Evolutionary conservation across 768 basidiomycete species (phyloP), one percentile per base, ranked within the genome.

Genomic region (Tulasnella sp.): DNA sequence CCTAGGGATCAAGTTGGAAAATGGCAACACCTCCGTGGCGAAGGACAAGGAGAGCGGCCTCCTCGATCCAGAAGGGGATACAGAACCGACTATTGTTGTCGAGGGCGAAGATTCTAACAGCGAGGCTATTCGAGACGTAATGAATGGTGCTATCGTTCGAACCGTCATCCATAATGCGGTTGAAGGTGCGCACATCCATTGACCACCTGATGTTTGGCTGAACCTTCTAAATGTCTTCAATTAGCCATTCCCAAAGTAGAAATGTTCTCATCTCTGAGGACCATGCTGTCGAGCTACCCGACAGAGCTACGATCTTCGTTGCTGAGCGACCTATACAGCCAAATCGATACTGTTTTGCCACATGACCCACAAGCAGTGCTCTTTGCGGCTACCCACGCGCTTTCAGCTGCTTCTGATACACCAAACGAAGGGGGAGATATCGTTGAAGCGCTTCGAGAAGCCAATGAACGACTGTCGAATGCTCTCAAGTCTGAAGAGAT

Each of bases 121-220:
- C 34, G 34, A 35, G 34, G 12, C 34, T 12, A 19, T 19, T 35
- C 34, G 48, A 59, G 74, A 74, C 37, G 78, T 90, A 61, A 72
- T 89, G 72, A 69, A 78, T 45, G 88, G 88, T 22, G 84, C 74
- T 3, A 86, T 89, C 58, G 83, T 86, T 33, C 78, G 75, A 61
- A 72, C 78, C 37, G 85, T 85, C n/a, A 76, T 90, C 43, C 67
- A 70, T 16, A 81, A 74, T 57, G 89, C 89, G 27, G 74, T 71
- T 9, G 71, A 81, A 76, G 83, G 89, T 81, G 62, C 54, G 63
- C 22, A 2, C 5, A 10, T 10, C 2, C 12, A 48, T 2, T 64
- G 46, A 57, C 27, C 53, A 5, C 48, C 56, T 15, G 37, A 59
- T 35, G 48, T 59, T 45, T 47, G 55, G 37, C 5, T 60, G 16